phyloP scores from a whole-genome alignment of 495 filamentous ascomycete genomes.

The Pyrenula massariospora region DNA sequence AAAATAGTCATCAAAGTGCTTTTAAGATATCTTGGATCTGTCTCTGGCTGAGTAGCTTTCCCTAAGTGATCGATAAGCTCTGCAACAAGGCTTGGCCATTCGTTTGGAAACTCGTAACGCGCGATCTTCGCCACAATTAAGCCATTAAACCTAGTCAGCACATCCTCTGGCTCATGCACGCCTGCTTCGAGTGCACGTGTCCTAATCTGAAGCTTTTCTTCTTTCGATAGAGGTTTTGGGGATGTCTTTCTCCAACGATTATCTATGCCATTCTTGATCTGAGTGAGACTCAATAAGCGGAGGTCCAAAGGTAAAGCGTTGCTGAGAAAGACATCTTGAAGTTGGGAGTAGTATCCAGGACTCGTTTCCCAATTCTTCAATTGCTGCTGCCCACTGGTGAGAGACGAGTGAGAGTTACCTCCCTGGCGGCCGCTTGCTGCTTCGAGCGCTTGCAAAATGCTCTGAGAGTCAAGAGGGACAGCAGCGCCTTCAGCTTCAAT shows the following conservation, averaged over 20 bases:
- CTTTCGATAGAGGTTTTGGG: slow-evolving; percentile 54
- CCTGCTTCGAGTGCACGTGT: slow-evolving; percentile 58
- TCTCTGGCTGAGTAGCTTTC: slow-evolving; percentile 40
- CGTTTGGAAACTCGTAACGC: slow-evolving; percentile 74
- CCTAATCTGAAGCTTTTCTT: slow-evolving; percentile 66
- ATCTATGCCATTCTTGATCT: slow-evolving; percentile 91
- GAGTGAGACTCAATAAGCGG: slow-evolving; percentile 82
- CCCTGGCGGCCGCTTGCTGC: slow-evolving; percentile 66
- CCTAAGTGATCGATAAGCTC: slow-evolving; percentile 39
- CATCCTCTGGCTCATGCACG: slow-evolving; percentile 57
- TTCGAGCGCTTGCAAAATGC: slow-evolving; percentile 59
- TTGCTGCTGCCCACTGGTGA: slow-evolving; percentile 37
- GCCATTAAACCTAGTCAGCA: slow-evolving; percentile 75
- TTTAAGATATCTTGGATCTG: slow-evolving; percentile 45
- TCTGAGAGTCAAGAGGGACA: slow-evolving; percentile 49
- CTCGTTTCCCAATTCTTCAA: slow-evolving; percentile 74
- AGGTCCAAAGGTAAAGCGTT: slow-evolving; percentile 58
- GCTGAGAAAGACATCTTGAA: slow-evolving; percentile 80
- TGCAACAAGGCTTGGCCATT: slow-evolving; percentile 56
- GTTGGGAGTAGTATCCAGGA: slow-evolving; percentile 59
- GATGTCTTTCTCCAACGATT: slow-evolving; percentile 79
- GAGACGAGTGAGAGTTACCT: slow-evolving; percentile 55
- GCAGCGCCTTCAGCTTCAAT: slow-evolving; percentile 33
- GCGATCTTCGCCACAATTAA: slow-evolving; percentile 79
- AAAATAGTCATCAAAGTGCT: slow-evolving; percentile 67